These are phyloP conservation scores for Pistacia vera DNA, from an alignment of 345 rosid species.

Conservation along the genomic window DNA sequence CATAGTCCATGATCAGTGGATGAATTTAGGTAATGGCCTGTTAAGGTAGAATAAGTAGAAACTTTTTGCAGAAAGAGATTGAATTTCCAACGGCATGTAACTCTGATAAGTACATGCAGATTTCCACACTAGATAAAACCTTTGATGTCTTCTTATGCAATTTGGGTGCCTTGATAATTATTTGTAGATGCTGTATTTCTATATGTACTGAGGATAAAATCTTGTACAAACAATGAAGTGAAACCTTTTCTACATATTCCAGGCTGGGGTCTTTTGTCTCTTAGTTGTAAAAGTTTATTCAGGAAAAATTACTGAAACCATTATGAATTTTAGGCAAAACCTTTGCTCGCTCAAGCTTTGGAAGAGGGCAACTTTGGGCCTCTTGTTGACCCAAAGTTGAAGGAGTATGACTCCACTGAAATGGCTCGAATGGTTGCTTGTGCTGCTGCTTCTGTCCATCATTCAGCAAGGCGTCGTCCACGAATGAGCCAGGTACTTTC, in stretches of 20 bases:
- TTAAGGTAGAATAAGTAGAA: background rate
- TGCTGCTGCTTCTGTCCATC: conserved; percentile 81
- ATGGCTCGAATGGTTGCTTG: conserved; percentile 75
- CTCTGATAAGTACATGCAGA: background rate
- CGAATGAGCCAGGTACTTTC: conserved; percentile 80
- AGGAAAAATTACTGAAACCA: conserved; percentile 11
- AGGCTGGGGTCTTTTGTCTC: background rate
- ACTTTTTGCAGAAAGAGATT: background rate
- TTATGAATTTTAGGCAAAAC: conserved; percentile 65
- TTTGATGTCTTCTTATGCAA: background rate
- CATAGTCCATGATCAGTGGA: background rate
- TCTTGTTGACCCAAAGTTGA: conserved; percentile 62
- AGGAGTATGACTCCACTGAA: conserved; percentile 45
- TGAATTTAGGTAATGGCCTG: background rate
- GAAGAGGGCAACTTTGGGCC: conserved; percentile 49
- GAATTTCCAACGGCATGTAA: background rate
- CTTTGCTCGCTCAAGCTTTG: conserved; percentile 63
- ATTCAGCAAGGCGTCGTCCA: conserved; percentile 75
- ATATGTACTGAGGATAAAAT: background rate
- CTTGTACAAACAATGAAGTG: background rate
- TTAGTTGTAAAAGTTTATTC: background rate
- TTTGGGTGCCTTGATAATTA: background rate
- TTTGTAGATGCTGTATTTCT: background rate
- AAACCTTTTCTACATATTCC: background rate
- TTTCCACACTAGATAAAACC: conserved; percentile 1